A percentile compares a stretch with the other conserved stretches of the same genome.
Evolutionary conservation across 495 filamentous ascomycete genomes (phyloP).

Genomic region (Aspergillus cristatus): DNA sequence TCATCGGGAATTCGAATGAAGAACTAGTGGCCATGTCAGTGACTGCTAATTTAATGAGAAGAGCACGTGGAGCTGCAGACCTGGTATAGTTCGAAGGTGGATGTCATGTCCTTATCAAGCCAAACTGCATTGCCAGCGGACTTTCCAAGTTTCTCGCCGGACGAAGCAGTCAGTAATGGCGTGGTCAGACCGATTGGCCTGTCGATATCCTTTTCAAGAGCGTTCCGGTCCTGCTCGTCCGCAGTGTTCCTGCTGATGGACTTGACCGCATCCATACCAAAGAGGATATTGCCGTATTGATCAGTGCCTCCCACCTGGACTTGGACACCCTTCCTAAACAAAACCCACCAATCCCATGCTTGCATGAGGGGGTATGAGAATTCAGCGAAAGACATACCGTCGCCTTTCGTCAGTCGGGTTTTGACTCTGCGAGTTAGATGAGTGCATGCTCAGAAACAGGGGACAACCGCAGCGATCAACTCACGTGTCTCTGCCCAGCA

Average conservation of each 20-base stretch:
- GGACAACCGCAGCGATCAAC: conserved; percentile 19
- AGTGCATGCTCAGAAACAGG: background rate
- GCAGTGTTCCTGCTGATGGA: conserved; percentile 48
- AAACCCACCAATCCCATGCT: conserved; percentile 91
- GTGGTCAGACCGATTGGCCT: conserved; percentile 78
- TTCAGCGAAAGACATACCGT: conserved; percentile 90
- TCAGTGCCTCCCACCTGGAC: conserved; percentile 92
- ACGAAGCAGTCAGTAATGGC: conserved; percentile 75
- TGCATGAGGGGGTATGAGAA: conserved; percentile 91
- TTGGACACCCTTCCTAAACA: conserved; percentile 59
- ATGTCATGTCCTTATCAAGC: conserved; percentile 76
- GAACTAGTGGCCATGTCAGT: too few species aligned
- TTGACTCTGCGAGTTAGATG: conserved; percentile 55
- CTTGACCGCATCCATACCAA: conserved; percentile 79
- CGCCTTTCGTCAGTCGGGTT: conserved; percentile 64
- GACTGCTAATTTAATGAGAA: too few species aligned
- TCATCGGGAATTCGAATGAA: conserved; percentile 77
- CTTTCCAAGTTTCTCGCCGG: conserved; percentile 90
- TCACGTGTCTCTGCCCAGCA: conserved; percentile 86
- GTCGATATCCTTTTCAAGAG: conserved; percentile 25
- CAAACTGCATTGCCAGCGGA: conserved; percentile 90
- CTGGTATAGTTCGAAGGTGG: conserved; percentile 76
- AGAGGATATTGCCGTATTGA: conserved; percentile 92
- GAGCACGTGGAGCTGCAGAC: conserved; percentile 36
- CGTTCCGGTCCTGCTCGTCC: conserved; percentile 16